phyloP scores from a whole-genome alignment of 768 basidiomycete genomes.

The Krasilnikovozyma curviuscula region DNA sequence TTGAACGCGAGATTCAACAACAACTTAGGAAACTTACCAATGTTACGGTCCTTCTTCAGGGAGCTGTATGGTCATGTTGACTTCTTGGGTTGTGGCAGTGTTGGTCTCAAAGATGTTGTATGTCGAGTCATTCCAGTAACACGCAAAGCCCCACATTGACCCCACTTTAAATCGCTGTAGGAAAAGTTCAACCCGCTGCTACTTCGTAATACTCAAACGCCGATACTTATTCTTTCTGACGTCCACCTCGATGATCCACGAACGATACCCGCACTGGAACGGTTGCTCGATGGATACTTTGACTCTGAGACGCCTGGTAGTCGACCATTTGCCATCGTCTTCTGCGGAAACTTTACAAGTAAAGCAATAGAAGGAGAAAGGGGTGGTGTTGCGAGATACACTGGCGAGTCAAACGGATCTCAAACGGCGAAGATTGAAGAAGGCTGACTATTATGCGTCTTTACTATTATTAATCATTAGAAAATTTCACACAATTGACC shows the following conservation, averaged over 20 bases:
- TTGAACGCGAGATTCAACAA: neutral
- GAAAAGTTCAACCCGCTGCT: conserved; percentile 24
- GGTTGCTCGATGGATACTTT: conserved; percentile 50
- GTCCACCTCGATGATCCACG: conserved; percentile 83
- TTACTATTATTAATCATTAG: conserved; percentile 7
- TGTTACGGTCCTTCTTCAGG: conserved; percentile 31
- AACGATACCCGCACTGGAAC: conserved; percentile 56
- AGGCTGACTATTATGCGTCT: neutral
- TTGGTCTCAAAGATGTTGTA: conserved; percentile 79
- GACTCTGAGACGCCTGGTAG: conserved; percentile 71
- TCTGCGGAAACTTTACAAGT: conserved; percentile 90
- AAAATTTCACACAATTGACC: conserved; percentile 55
- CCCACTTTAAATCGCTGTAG: conserved; percentile 12
- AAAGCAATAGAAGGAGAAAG: conserved; percentile 59
- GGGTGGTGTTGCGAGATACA: conserved; percentile 58
- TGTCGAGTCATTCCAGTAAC: conserved; percentile 17
- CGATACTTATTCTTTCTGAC: conserved; percentile 88
- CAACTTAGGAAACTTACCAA: too few relatives aligned
- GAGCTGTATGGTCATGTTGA: conserved; percentile 92
- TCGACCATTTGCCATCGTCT: conserved; percentile 69
- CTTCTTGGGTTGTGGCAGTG: conserved; percentile 84
- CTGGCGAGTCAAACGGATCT: conserved; percentile 36
- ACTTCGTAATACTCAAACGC: conserved; percentile 35
- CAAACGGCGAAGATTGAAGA: neutral
- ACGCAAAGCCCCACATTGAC: neutral